phyloP scores from a whole-genome alignment of 129 eudicot species.

The Pulicaria dysenterica region DNA sequence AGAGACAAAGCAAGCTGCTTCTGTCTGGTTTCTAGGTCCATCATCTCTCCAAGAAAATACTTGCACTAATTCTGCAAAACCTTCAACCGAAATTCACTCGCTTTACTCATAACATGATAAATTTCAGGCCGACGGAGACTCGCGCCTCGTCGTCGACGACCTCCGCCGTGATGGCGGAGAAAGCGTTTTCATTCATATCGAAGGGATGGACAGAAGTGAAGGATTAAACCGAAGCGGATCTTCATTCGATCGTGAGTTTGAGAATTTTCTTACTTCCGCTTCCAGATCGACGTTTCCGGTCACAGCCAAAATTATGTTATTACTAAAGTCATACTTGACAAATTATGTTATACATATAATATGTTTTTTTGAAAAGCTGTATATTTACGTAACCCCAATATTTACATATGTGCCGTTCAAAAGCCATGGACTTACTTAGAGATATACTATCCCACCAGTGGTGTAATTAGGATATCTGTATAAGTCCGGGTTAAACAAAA shows the following conservation, averaged over 20 bases:
- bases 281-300: slow-evolving; percentile 63
- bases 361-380: too few relatives aligned
- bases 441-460: too few relatives aligned
- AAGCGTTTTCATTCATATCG: slow-evolving; percentile 76
- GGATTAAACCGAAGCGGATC: slow-evolving; percentile 84
- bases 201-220: slow-evolving; percentile 93
- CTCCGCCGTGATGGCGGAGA: slow-evolving; percentile 68
- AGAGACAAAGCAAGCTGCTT: slow-evolving; percentile 36
- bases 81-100: not conserved
- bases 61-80: slow-evolving; percentile 15
- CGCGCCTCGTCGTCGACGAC: slow-evolving; percentile 37
- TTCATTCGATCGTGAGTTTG: slow-evolving; percentile 72
- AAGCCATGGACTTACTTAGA: too few relatives aligned
- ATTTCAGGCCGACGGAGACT: slow-evolving; percentile 51
- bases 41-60: slow-evolving; percentile 15
- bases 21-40: slow-evolving; percentile 27
- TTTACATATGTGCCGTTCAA: too few relatives aligned
- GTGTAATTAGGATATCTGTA: too few relatives aligned
- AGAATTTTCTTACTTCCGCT: slow-evolving; percentile 79
- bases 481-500: too few relatives aligned
- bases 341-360: too few relatives aligned
- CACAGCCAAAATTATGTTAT: too few relatives aligned
- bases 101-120: slow-evolving; percentile 38
- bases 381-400: too few relatives aligned
- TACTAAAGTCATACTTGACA: too few relatives aligned